Conservation (phyloP, 305 asterid genomes). For the Solanum aculeatissimum region DNA sequence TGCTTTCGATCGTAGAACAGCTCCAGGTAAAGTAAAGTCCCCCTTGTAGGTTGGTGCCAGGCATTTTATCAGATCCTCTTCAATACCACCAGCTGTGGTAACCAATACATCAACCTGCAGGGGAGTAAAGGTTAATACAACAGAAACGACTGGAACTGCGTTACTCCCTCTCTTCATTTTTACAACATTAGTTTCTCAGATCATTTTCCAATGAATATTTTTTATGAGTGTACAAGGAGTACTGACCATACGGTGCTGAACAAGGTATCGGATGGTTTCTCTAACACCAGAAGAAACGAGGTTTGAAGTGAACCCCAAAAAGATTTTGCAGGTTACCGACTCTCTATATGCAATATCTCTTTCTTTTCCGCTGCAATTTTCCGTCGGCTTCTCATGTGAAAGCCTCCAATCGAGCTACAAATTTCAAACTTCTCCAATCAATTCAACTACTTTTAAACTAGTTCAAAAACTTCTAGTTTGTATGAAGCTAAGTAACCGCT, state of each 20-base stretch:
- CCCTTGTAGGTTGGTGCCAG: slow-evolving; percentile 89
- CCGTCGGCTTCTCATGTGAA: slow-evolving; percentile 47
- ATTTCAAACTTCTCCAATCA: slow-evolving; percentile 5
- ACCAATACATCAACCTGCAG: slow-evolving; percentile 84
- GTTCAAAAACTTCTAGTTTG: neutral
- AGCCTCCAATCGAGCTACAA: slow-evolving; percentile 93
- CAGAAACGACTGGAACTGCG: no score
- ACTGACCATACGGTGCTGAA: slow-evolving; percentile 84
- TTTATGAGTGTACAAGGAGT: no score
- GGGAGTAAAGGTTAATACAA: no score
- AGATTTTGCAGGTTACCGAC: slow-evolving; percentile 72
- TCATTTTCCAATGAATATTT: no score
- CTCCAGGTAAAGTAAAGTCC: slow-evolving; percentile 77
- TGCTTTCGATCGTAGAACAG: slow-evolving; percentile 68
- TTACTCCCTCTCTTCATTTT: no score
- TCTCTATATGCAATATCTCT: slow-evolving; percentile 39
- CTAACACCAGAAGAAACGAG: slow-evolving; percentile 87
- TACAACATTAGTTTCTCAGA: no score
- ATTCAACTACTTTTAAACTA: neutral
- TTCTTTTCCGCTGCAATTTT: slow-evolving; percentile 67
- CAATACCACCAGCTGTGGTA: slow-evolving; percentile 95
- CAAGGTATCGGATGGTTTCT: slow-evolving; percentile 66
- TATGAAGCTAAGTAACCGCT: neutral
- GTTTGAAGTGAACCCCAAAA: slow-evolving; percentile 92
- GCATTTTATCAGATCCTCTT: slow-evolving; percentile 95